Evolutionary conservation across 164 flowering plant species (phyloP), one percentile per base, ranked within the genome.

Genomic region (Aristolochia contorta): DNA sequence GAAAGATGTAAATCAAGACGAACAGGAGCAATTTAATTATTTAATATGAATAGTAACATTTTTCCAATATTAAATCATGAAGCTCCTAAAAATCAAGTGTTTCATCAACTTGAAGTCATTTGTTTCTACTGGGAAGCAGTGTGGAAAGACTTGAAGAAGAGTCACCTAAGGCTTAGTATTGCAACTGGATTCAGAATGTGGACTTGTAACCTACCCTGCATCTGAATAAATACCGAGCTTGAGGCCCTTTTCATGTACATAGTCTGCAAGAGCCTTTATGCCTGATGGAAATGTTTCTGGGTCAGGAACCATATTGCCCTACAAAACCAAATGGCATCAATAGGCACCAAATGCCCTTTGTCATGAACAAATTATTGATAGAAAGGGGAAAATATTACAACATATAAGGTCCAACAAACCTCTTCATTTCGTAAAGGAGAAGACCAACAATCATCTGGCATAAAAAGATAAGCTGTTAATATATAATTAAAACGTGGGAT

Each of bases 401-500:
- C 23, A 33, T 24, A 24, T 19, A 18, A 56, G 13, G 18, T 63
- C 21, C 14, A 63, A 19, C 51, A 5, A 21, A 87, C 98, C 93
- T 84, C 59, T 37, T 62, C 47, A 69, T 81, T 63, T 50, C 98
- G 67, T 23, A 10, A 23, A 0, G 18, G 43, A 52, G 72, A 23
- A 57, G 87, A 81, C 99, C 97, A 93, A 77, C 99, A 93, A 83
- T 93, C 99, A 85, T 93, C 99, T 93, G 89, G 76, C 75, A 46
- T 16, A 48, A 58, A 58, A 49, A 62, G 45, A 1, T 2, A 53
- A 61, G 43, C 7, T 18, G 22, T 24, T 55, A 60, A 60, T 47
- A 24, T 23, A 53, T 22, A 21, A 24, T 10, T 16, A 30, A 13
- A 30, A 2, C 1, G 10, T 47, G 19, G 24, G 19, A 46, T 12